Conservation (phyloP, 2,329 filamentous ascomycete genomes). For the Dendryphion nanum region DNA sequence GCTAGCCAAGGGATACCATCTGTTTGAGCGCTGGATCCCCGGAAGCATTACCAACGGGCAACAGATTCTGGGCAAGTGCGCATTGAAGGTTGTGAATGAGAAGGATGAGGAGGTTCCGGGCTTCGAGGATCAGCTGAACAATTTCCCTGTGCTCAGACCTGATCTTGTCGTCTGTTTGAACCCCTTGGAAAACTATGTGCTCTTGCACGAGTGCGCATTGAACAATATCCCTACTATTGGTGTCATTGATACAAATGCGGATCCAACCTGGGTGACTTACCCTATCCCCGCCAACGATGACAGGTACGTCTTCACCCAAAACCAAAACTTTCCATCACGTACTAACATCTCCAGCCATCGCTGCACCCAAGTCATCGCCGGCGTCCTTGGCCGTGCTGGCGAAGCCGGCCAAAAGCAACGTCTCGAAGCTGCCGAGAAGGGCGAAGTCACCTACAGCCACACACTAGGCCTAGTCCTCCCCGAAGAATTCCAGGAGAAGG, state of each 20-base stretch:
- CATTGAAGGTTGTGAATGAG: conserved; percentile 74
- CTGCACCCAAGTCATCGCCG: conserved; percentile 76
- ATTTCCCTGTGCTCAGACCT: conserved; percentile 69
- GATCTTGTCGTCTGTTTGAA: conserved; percentile 93
- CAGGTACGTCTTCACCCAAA: conserved; percentile 55
- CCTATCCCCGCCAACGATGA: conserved; percentile 97
- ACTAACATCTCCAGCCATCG: conserved; percentile 62
- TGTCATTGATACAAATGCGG: conserved; percentile 87
- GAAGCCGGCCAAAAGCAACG: conserved; percentile 71
- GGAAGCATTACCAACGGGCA: conserved; percentile 91
- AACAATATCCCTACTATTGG: conserved; percentile 92
- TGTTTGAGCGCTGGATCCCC: conserved; percentile 91
- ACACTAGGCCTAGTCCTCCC: conserved; percentile 19
- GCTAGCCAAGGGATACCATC: conserved; percentile 75
- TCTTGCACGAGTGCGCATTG: conserved; percentile 87
- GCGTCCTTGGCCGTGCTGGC: conserved; percentile 81
- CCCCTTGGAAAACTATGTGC: conserved; percentile 83
- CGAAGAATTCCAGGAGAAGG: conserved; percentile 16
- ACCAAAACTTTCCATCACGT: conserved; percentile 4
- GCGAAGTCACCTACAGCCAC: conserved; percentile 59
- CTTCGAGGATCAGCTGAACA: conserved; percentile 64
- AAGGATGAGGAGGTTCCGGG: conserved; percentile 63
- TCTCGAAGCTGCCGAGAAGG: conserved; percentile 59
- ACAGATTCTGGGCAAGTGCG: conserved; percentile 72
- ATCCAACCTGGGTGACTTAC: conserved; percentile 94